Base-by-base conservation (phyloP, 2,329 filamentous ascomycete genomes). In the Didymella segeticola region DNA sequence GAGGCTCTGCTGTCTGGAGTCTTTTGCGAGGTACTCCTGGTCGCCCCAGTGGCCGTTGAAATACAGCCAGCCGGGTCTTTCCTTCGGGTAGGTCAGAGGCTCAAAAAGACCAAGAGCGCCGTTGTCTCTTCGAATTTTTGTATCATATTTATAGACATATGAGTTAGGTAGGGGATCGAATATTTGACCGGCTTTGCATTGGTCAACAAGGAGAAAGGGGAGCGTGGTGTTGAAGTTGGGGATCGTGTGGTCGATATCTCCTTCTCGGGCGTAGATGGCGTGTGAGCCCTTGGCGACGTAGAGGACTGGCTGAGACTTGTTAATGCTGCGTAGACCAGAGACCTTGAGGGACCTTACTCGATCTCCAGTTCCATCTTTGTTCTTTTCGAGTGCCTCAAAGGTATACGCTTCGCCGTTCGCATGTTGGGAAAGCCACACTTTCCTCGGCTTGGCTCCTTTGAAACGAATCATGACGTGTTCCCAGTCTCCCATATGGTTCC, bases 381-480 rank as follows among this genome's bases (percentile, higher is more conserved):
- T 70, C 63, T 88, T 87, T 55, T 85, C 76, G 0, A 82, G 74
- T 1, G 79, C 77, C 2, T 72, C 58, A 62, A 85, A 88, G 1
- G 77, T 79, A 66, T 86, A 88, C 0, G 86, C 85, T 65, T 87
- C 76, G 10, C 86, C 86, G 51, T 79, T 77, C 7, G 77, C 69
- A 64, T 88, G 86, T 64, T 88, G 85, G 43, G 79, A 82, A 58
- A 80, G 86, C 83, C 84, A 88, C 10, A 87, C 69, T 1, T 78
- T 75, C 54, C 78, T 71, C 0, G 86, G 86, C 4, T 62, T 58
- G 5, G 82, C 83, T 46, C 85, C 74, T 5, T 76, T 45, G 67
- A 88, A 88, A 4, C 86, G 83, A 27, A 89, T 78, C 83, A 86
- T 86, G 53, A 83, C 86, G 66, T 87, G 84, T 65, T 87, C 84